These are phyloP conservation scores for Cyberlindnera meyerae DNA, from an alignment of 805 yeast genomes.

Conservation along the genomic window DNA sequence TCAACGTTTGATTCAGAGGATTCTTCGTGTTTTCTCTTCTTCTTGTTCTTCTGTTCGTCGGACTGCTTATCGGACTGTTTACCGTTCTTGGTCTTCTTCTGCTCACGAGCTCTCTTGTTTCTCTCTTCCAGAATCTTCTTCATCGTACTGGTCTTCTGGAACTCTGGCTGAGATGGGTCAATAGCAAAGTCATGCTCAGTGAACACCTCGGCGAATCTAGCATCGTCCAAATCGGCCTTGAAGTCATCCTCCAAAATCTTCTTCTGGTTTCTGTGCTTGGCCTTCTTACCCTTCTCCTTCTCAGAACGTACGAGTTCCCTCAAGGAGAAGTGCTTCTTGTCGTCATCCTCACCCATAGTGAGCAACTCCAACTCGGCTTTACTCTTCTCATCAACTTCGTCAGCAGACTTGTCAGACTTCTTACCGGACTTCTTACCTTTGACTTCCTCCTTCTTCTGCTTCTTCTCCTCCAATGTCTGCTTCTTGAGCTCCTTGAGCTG, in stretches of 20 bases:
- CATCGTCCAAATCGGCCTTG: slow-evolving; percentile 71
- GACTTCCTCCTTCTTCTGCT: slow-evolving; percentile 34
- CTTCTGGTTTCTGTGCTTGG: slow-evolving; percentile 40
- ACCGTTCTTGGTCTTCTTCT: background rate
- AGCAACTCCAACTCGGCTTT: slow-evolving; percentile 71
- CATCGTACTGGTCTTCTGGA: slow-evolving; percentile 84
- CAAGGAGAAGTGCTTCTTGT: slow-evolving; percentile 64
- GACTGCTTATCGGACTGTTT: background rate
- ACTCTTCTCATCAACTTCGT: slow-evolving; percentile 35
- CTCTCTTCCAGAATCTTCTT: slow-evolving; percentile 75
- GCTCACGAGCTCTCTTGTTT: slow-evolving; percentile 40
- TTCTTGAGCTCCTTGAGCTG: slow-evolving; percentile 59
- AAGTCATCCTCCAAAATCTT: slow-evolving; percentile 52
- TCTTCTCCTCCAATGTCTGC: slow-evolving; percentile 46
- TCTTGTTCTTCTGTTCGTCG: slow-evolving; percentile 2
- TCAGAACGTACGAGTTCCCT: slow-evolving; percentile 73
- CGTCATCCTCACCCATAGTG: slow-evolving; percentile 43
- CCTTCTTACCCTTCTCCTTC: slow-evolving; percentile 51
- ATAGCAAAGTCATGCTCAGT: slow-evolving; percentile 89
- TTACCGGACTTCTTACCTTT: slow-evolving; percentile 26
- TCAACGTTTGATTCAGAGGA: slow-evolving; percentile 1
- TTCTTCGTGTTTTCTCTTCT: slow-evolving; percentile 14
- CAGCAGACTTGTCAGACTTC: slow-evolving; percentile 22
- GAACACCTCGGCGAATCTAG: slow-evolving; percentile 78
- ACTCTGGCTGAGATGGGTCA: slow-evolving; percentile 90